Evolutionary conservation across 352 stramenopile species (phyloP).

Genomic region (Phytopythium delawarense): DNA sequence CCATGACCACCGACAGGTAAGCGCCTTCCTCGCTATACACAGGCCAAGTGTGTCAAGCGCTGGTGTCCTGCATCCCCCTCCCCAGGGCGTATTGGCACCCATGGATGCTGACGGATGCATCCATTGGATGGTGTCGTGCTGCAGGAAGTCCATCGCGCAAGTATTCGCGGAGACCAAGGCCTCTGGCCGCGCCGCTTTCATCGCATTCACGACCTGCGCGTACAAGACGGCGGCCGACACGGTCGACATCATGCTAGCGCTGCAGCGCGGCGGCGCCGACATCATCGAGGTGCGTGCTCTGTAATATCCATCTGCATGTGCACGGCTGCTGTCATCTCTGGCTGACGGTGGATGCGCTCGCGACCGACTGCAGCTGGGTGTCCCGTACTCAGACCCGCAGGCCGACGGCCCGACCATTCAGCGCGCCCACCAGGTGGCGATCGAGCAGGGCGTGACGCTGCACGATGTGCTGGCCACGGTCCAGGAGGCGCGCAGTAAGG

Average conservation of each 20-base stretch:
- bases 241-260: slow-evolving; percentile 93
- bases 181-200: slow-evolving; percentile 88
- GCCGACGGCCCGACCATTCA: slow-evolving; percentile 98
- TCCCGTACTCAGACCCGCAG: slow-evolving; percentile 98
- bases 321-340: no score
- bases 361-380: slow-evolving; percentile 70
- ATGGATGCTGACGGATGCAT: neutral
- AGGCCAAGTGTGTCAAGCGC: neutral
- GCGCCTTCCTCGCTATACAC: neutral
- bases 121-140: neutral
- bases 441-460: slow-evolving; percentile 93
- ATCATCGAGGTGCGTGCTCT: slow-evolving; percentile 87
- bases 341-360: no score
- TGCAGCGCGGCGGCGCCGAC: slow-evolving; percentile 94
- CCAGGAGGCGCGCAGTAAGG: slow-evolving; percentile 84
- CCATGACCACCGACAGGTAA: slow-evolving; percentile 3
- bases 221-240: slow-evolving; percentile 95
- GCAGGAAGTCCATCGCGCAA: slow-evolving; percentile 61
- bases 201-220: slow-evolving; percentile 96
- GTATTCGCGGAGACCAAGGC: slow-evolving; percentile 67
- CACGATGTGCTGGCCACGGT: slow-evolving; percentile 92
- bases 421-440: slow-evolving; percentile 91
- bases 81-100: neutral
- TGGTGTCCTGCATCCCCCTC: neutral
- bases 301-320: neutral